Evolutionary conservation across 805 yeast species (phyloP).

Genomic region (Tetrapisispora phaffii): DNA sequence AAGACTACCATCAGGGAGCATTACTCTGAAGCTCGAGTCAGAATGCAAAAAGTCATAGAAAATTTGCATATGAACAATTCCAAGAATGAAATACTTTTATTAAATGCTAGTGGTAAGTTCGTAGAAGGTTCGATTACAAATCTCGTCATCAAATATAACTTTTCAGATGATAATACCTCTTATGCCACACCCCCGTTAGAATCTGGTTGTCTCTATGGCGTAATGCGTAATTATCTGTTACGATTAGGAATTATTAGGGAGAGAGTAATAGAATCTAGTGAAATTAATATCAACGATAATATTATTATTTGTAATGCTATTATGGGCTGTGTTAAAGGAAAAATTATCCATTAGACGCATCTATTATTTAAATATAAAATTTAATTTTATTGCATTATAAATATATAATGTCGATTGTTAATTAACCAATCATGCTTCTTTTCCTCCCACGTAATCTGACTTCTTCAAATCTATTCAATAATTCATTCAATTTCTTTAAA

Average conservation of each 20-base stretch:
- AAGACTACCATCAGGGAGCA: conserved; percentile 69
- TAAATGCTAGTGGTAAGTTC: conserved; percentile 52
- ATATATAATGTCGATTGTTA: neutral
- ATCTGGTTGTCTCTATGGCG: conserved; percentile 81
- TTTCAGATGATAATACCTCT: conserved; percentile 9
- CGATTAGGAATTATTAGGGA: conserved; percentile 45
- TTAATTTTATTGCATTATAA: neutral
- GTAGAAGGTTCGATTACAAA: conserved; percentile 81
- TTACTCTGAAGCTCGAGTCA: conserved; percentile 52
- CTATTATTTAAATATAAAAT: no score
- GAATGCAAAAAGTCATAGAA: conserved; percentile 28
- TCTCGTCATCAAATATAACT: conserved; percentile 44
- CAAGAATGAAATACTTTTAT: conserved; percentile 49
- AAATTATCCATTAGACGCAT: conserved; percentile 25
- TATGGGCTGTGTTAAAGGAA: conserved; percentile 65
- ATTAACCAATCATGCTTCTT: conserved; percentile 81
- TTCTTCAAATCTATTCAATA: conserved; percentile 58
- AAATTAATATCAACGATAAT: conserved; percentile 55
- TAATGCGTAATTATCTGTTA: conserved; percentile 56
- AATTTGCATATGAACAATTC: conserved; percentile 26
- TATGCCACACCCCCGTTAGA: conserved; percentile 81
- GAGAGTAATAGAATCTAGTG: conserved; percentile 33
- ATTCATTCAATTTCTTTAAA: conserved; percentile 38
- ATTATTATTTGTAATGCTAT: conserved; percentile 73
- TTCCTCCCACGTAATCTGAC: conserved; percentile 90